Evolutionary conservation across 139 green algal genomes (phyloP), one percentile per base, ranked within the genome.

Genomic region (Chlamydomonas sp.): DNA sequence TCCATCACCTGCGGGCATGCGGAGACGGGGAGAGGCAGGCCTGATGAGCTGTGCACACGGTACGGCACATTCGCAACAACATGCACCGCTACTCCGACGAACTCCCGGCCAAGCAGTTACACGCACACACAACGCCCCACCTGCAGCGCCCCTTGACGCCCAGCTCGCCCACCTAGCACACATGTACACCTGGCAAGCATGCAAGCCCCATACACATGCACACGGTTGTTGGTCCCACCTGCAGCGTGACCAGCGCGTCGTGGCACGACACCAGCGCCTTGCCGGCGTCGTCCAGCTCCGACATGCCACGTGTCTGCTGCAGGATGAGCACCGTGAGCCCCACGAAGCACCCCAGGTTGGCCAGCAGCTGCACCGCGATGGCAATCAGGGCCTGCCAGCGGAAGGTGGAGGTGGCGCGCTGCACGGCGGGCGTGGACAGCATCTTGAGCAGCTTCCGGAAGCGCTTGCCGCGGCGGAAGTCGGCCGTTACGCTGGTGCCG

Each of bases 381-480:
- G 83, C 83, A 4, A 88, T 58, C 83, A 88, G 75, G 49, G 83
- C 83, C 69, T 88, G 83, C 83, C 83, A 88, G 3, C 83, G 83
- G 83, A 88, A 88, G 2, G 83, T 62, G 18, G 71, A 74, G 63
- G 83, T 88, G 62, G 83, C 83, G 6, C 49, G 49, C 74, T 82
- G 73, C 57, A 82, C 74, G 9, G 63, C 73, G 18, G 83, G 83
- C 49, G 63, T 82, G 18, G 73, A 77, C 73, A 88, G 31, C 73
- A 88, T 88, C 63, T 88, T 88, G 49, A 88, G 73, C 57, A 88
- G 75, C 62, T 88, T 88, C 31, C 83, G 72, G 83, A 71, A 88
- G 49, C 83, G 83, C 73, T 81, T 81, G 31, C 83, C 83, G 16
- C 83, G 74, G 6, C 83, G 62, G 83, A 88, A 88, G 31, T 88